Evolutionary conservation across 1,139 yeast genomes (phyloP), one percentile per base, ranked within the genome.

Genomic region (Yamadazyma dushanensis): DNA sequence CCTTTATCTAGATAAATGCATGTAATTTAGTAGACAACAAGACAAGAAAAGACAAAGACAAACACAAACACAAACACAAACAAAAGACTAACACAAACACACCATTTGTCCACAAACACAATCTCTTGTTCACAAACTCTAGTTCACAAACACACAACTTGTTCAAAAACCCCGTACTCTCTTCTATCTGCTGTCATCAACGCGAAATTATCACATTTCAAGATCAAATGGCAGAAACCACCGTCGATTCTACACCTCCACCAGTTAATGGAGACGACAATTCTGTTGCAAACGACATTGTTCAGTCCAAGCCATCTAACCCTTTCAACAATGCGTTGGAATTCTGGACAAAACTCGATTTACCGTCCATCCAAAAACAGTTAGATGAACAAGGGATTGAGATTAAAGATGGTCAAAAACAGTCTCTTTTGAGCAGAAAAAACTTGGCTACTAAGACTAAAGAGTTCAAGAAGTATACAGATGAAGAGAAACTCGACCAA

Each of bases 381-480:
- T 66, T 92, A 39, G 97, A 90, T 56, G 76, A 73, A 28, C 84
- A 84, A 49, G 95, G 94, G 2, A 54, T 82, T 26, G 81, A 79
- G 48, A 76, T 90, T 31, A 82, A 84, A 51, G 82, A 78, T 21
- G 76, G 77, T 23, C 96, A 89, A 56, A 73, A 80, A 36, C 61
- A 63, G 27, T 83, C 94, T 0, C 65, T 87, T 30, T 65, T 78
- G 13, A 76, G 82, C 23, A 73, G 97, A 39, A 87, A 87, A 57
- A 78, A 75, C 31, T 66, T 92, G 38, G 95, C 97, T 0, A 61
- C 82, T 2, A 80, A 78, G 51, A 92, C 97, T 11, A 90, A 89
- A 54, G 81, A 77, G 37, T 92, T 90, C 61, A 79, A 82, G 55
- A 87, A 84, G 52, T 61, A 88, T 23, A 68, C 70, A 1, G 85